phyloP scores from a whole-genome alignment of 2,329 filamentous ascomycete genomes.

The Clarireedia hainanense region DNA sequence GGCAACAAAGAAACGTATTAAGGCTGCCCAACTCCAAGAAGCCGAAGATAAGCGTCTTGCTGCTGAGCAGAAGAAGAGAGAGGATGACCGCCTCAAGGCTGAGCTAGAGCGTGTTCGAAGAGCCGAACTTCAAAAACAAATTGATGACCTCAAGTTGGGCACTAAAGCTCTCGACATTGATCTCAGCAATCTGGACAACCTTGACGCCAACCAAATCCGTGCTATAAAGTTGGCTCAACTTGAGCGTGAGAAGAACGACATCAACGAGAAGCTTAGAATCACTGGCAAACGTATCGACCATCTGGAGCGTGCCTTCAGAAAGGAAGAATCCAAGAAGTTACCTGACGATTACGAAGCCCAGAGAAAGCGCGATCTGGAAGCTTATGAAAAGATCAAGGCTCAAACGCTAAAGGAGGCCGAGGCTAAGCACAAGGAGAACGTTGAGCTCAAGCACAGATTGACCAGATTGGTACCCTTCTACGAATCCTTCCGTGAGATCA shows the following conservation, averaged over 20 bases:
- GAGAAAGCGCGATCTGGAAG: constrained; percentile 65
- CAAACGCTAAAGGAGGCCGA: constrained; percentile 75
- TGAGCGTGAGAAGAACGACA: constrained; percentile 95
- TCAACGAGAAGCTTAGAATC: constrained; percentile 82
- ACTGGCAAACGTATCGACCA: constrained; percentile 96
- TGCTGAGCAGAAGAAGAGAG: constrained; percentile 88
- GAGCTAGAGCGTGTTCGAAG: constrained; percentile 86
- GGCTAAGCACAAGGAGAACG: constrained; percentile 82
- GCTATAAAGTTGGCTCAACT: constrained; percentile 92
- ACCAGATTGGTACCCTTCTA: constrained; percentile 77
- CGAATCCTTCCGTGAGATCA: constrained; percentile 71
- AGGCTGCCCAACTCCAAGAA: constrained; percentile 80
- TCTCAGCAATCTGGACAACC: constrained; percentile 71
- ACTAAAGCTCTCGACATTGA: constrained; percentile 71
- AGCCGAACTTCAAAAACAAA: constrained; percentile 88
- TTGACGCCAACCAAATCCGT: constrained; percentile 85
- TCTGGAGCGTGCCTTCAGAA: constrained; percentile 90
- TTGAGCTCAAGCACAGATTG: constrained; percentile 90
- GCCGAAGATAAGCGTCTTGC: constrained; percentile 82
- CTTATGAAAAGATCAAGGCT: constrained; percentile 71
- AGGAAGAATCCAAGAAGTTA: constrained; percentile 91
- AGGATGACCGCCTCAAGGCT: constrained; percentile 75
- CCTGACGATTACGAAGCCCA: constrained; percentile 78
- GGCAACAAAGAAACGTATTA: constrained; percentile 76
- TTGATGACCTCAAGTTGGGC: constrained; percentile 83